Evolutionary conservation across 2,329 filamentous ascomycete species (phyloP).

Genomic region (Berkeleyomyces rouxiae): DNA sequence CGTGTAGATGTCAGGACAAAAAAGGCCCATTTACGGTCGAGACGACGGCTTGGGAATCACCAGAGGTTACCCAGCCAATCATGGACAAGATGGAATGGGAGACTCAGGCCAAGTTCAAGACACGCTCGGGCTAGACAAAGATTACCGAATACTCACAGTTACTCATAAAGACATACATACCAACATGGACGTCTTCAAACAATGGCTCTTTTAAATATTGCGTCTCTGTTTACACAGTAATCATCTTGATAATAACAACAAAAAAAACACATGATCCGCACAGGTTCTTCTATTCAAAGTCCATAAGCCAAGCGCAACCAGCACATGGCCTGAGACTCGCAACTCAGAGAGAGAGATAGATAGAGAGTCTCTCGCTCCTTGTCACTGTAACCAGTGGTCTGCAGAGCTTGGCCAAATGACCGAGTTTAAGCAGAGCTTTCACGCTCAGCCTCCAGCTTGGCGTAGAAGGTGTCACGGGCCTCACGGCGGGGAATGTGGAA

Average conservation of each 20-base stretch:
- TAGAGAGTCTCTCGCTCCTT: background rate
- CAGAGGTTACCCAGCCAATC: slow-evolving; percentile 10
- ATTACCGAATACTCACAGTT: background rate
- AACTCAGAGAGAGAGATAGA: background rate
- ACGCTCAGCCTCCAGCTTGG: slow-evolving; percentile 40
- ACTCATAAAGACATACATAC: background rate
- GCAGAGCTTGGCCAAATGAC: background rate
- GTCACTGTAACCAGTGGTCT: background rate
- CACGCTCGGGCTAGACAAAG: background rate
- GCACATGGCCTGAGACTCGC: background rate
- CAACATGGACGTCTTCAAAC: background rate
- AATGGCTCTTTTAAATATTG: background rate
- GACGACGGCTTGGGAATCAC: slow-evolving; percentile 44
- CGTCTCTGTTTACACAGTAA: background rate
- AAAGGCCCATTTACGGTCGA: slow-evolving; percentile 43
- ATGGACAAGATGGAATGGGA: slow-evolving; percentile 11
- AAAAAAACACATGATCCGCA: background rate
- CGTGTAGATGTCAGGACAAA: slow-evolving; percentile 38
- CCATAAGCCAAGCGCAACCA: background rate
- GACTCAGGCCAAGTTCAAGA: slow-evolving; percentile 7
- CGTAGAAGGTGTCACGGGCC: slow-evolving; percentile 41
- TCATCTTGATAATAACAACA: background rate
- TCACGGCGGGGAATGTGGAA: slow-evolving; percentile 44
- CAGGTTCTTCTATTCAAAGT: background rate
- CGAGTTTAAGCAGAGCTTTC: slow-evolving; percentile 20